Base-by-base conservation (phyloP, 1,284 basidiomycete species). In the Fomitopsis betulina region DNA sequence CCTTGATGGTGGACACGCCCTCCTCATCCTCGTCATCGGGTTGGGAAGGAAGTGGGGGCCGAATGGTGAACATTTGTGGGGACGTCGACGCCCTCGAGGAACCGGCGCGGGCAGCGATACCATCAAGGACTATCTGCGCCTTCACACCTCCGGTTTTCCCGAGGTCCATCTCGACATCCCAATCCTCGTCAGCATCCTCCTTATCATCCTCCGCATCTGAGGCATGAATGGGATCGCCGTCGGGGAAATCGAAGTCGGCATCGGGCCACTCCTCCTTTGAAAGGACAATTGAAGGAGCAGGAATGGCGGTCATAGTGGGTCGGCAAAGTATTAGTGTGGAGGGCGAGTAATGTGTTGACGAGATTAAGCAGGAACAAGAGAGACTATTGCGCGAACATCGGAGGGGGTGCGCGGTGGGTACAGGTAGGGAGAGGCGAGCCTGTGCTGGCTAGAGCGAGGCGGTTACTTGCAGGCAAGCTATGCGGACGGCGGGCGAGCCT, bases 201-300 rank as follows among this genome's bases (percentile, higher is more conserved):
- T 80, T 87, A 75, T 87, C 85, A 19, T 79, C 81, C 61, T 82
- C 78, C 32, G 73, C 73, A 60, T 77, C 76, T 27, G 78, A 78
- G 32, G 83, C 72, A 63, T 84, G 83, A 55, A 91, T 80, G 53
- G 82, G 77, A 56, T 82, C 81, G 54, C 82, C 89, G 56, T 92
- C 89, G 54, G 86, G 85, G 37, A 93, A 75, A 69, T 91, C 90
- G 68, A 93, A 92, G 73, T 93, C 90, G 60, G 87, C 86, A 71
- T 93, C 89, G 55, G 81, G 79, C 89, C 89, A 91, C 76, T 91
- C 89, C 74, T 92, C 89, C 63, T 81, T 81, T 49, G 79, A 69
- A 43, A 78, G 68, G 52, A 76, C 72, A 65, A 79, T 75, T 53
- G 79, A 75, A 25, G 84, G 86, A 17, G 85, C 82, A 50, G 82